Conservation (phyloP, 2,329 filamentous ascomycete species). For the Xylaria sp. region DNA sequence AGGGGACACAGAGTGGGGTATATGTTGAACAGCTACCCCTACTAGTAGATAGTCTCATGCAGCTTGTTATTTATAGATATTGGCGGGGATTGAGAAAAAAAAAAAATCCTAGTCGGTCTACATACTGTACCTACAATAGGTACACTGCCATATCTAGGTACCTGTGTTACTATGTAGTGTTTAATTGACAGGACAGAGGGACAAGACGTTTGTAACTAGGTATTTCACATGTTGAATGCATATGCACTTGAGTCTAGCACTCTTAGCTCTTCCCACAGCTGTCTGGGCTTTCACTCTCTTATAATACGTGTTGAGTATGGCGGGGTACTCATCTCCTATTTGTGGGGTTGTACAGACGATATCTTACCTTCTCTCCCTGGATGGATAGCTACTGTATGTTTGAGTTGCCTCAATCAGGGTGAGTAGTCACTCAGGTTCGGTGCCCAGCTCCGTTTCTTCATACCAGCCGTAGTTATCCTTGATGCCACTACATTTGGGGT, state of each 20-base stretch:
- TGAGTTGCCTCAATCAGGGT: neutral
- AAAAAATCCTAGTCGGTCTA: neutral
- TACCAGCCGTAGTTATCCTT: neutral
- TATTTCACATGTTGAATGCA: too few relatives aligned
- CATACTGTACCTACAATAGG: neutral
- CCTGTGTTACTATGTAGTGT: too few relatives aligned
- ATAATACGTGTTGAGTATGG: neutral
- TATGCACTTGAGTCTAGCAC: neutral
- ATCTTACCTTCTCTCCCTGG: neutral
- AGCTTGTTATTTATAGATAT: slow-evolving; percentile 37
- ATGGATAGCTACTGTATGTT: neutral
- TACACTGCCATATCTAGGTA: too few relatives aligned
- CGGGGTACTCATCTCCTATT: neutral
- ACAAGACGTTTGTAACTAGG: too few relatives aligned
- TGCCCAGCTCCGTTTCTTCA: neutral
- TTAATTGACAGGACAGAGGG: too few relatives aligned
- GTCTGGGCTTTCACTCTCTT: neutral
- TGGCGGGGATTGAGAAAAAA: slow-evolving; percentile 26
- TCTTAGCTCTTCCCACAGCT: neutral
- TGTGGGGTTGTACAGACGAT: slow-evolving; percentile 17
- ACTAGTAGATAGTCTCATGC: slow-evolving; percentile 37
- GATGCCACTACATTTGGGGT: neutral
- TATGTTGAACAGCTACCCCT: slow-evolving; percentile 14
- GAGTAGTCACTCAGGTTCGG: neutral
- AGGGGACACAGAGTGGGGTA: neutral